A percentile compares a stretch with the other conserved stretches of the same genome.
Conservation (phyloP, 2,329 filamentous ascomycete species). For the Aspergillus viridinutans region DNA sequence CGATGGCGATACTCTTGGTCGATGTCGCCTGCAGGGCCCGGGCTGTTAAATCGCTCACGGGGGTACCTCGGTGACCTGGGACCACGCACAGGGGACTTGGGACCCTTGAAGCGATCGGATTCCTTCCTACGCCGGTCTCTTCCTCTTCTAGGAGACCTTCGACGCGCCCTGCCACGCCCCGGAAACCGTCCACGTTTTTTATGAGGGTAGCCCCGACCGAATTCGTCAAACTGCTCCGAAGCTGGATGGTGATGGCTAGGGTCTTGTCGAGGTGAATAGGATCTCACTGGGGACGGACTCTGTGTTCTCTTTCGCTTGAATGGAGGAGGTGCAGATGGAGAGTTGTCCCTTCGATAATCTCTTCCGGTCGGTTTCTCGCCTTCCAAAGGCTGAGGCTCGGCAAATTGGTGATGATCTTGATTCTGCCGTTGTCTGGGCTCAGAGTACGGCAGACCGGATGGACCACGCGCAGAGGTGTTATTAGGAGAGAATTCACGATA, state of each 20-base stretch:
- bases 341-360: slow-evolving; percentile 28
- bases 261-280: slow-evolving; percentile 23
- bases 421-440: slow-evolving; percentile 19
- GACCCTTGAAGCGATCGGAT: slow-evolving; percentile 25
- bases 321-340: slow-evolving; percentile 27
- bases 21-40: slow-evolving; percentile 20
- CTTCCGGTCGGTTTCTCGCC: slow-evolving; percentile 17
- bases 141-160: slow-evolving; percentile 32
- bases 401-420: slow-evolving; percentile 18
- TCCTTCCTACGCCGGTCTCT: slow-evolving; percentile 31
- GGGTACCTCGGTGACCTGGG: slow-evolving; percentile 23
- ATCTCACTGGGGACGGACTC: slow-evolving; percentile 36
- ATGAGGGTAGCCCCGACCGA: slow-evolving; percentile 34
- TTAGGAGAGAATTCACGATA: slow-evolving; percentile 27
- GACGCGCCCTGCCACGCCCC: slow-evolving; percentile 29
- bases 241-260: slow-evolving; percentile 18
- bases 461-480: slow-evolving; percentile 22
- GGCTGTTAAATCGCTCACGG: slow-evolving; percentile 26
- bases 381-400: slow-evolving; percentile 17
- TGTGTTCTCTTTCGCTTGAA: slow-evolving; percentile 39
- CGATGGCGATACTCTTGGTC: slow-evolving; percentile 27
- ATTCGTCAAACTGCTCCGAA: slow-evolving; percentile 31
- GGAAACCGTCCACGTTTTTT: slow-evolving; percentile 33
- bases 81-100: slow-evolving; percentile 30
- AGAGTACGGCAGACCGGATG: slow-evolving; percentile 21